Evolutionary conservation across 2,329 filamentous ascomycete species (phyloP), one percentile per base, ranked within the genome.

Genomic region (Neofusicoccum ribis): DNA sequence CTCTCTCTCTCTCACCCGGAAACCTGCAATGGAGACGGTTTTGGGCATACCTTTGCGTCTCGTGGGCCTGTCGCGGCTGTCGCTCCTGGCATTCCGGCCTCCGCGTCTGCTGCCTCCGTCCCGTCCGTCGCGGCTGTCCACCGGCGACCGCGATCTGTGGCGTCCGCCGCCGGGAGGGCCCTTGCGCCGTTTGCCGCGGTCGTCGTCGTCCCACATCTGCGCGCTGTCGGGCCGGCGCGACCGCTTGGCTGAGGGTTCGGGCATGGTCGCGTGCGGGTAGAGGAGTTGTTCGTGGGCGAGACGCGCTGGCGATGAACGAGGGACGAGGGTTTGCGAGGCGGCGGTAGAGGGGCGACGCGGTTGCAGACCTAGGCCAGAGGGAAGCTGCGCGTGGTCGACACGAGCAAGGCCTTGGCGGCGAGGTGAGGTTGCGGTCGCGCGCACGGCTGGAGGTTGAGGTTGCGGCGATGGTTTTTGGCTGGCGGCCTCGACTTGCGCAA

Each of bases 131-230:
- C 63, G 64, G 17, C 56, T 20, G 27, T 64, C 67, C 44, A 65
- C 12, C 3, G 52, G 52, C 6, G 73, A 76, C 49, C 74, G 71
- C 34, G 73, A 73, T 44, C 68, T 65, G 43, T 23, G 59, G 41
- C 73, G 69, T 64, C 73, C 70, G n/a, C 70, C 65, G 46, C 36
- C 62, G 31, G 27, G 27, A 5, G 27, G 27, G 27, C 27, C 27
- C 27, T 46, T 23, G 49, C 63, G 27, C 4, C 52, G 39, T 31
- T 41, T 41, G 46, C n/a, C 20, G 15, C 49, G 49, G 58, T 63
- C 66, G 49, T 63, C 56, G n/a, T 67, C 36, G 41, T 68, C 68
- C 65, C 58, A 67, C 67, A 65, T 67, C 34, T 65, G 52, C 36
- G 65, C 59, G 49, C 36, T 62, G 52, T 68, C 68, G 1, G 65